These are phyloP conservation scores for Neocatenulostroma microsporum DNA, from an alignment of 2,329 filamentous ascomycete genomes.

Conservation along the genomic window DNA sequence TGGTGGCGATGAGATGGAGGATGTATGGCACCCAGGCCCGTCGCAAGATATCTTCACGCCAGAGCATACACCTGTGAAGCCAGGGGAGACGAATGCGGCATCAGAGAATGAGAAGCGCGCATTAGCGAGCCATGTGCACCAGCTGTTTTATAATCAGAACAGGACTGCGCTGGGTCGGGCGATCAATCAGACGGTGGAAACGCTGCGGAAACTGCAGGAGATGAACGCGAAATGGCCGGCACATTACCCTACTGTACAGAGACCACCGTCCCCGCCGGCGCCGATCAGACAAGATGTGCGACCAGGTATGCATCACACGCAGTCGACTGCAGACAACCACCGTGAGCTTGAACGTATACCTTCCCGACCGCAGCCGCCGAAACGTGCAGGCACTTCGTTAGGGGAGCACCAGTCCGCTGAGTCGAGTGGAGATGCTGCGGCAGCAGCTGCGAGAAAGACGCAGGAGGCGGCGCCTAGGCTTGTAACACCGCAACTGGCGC, in stretches of 20 bases:
- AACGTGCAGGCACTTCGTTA: constrained; percentile 65
- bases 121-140: constrained; percentile 77
- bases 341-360: constrained; percentile 32
- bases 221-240: constrained; percentile 92
- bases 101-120: constrained; percentile 57
- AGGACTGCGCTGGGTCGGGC: constrained; percentile 77
- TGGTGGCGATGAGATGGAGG: constrained; percentile 50
- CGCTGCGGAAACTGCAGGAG: constrained; percentile 72
- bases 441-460: constrained; percentile 53
- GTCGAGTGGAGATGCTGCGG: constrained; percentile 55
- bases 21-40: constrained; percentile 49
- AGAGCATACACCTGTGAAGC: constrained; percentile 44
- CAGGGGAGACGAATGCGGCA: constrained; percentile 42
- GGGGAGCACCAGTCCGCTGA: constrained; percentile 56
- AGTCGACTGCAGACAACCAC: constrained; percentile 51
- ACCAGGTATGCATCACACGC: constrained; percentile 56
- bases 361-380: constrained; percentile 47
- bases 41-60: constrained; percentile 52
- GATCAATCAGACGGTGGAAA: constrained; percentile 78
- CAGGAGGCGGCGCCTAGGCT: constrained; percentile 68
- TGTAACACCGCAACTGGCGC: constrained; percentile 83
- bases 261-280: constrained; percentile 40
- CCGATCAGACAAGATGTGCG: constrained; percentile 46
- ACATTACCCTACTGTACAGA: constrained; percentile 81
- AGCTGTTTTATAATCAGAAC: constrained; percentile 92